These are phyloP conservation scores for Elaphomyces granulatus DNA, from an alignment of 495 filamentous ascomycete species.

Conservation along the genomic window DNA sequence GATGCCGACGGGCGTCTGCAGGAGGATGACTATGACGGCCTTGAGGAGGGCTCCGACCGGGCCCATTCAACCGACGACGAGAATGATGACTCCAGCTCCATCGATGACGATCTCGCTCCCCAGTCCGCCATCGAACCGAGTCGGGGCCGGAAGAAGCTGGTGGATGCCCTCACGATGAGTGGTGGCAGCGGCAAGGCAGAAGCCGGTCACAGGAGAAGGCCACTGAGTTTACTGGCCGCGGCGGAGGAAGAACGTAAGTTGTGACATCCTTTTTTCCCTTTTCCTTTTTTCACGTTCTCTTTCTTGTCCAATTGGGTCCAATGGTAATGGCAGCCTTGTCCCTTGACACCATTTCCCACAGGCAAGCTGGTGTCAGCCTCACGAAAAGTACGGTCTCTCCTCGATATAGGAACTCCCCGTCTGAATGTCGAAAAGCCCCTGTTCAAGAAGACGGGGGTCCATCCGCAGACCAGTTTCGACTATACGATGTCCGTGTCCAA, in stretches of 20 bases:
- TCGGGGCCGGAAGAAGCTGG: conserved; percentile 21
- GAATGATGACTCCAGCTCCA: conserved; percentile 30
- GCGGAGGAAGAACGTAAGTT: conserved; percentile 68
- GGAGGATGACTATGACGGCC: conserved; percentile 61
- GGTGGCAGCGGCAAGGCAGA: conserved; percentile 24
- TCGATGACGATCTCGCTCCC: conserved; percentile 29
- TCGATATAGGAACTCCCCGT: neutral
- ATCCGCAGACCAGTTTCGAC: conserved; percentile 73
- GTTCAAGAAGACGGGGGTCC: conserved; percentile 49
- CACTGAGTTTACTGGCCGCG: conserved; percentile 47
- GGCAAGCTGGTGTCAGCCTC: neutral
- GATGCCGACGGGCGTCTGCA: conserved; percentile 46
- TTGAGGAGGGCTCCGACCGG: conserved; percentile 31
- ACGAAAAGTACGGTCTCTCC: neutral
- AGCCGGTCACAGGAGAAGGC: conserved; percentile 14
- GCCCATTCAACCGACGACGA: conserved; percentile 39
- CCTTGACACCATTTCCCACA: conserved; percentile 10
- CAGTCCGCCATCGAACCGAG: conserved; percentile 5
- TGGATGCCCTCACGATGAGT: conserved; percentile 2
- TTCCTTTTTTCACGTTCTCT: no score
- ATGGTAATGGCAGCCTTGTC: no score
- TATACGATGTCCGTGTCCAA: conserved; percentile 47
- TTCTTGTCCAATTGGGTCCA: no score
- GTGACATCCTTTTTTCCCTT: neutral
- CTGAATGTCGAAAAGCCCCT: neutral